A percentile compares a stretch with the other conserved stretches of the same genome.
These are phyloP conservation scores for Cystobasidium sp. DNA, from an alignment of 1,284 basidiomycete genomes.

Conservation along the genomic window DNA sequence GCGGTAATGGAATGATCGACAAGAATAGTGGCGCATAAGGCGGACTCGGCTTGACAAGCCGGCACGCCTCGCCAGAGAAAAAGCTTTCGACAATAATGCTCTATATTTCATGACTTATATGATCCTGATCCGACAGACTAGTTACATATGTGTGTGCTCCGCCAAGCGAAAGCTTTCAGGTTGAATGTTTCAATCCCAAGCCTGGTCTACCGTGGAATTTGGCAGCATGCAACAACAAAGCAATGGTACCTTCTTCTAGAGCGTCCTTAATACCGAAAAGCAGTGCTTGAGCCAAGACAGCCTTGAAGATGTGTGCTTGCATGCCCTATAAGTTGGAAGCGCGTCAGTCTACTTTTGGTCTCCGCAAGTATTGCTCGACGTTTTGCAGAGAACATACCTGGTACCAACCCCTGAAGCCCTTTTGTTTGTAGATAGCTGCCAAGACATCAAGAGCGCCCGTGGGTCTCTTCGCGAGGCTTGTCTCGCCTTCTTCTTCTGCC, in stretches of 20 bases:
- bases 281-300: constrained; percentile 75
- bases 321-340: constrained; percentile 66
- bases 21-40: neutral
- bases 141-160: too few relatives aligned
- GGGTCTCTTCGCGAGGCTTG: constrained; percentile 58
- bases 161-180: neutral
- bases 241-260: constrained; percentile 49
- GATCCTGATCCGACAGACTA: too few relatives aligned
- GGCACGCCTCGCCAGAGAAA: too few relatives aligned
- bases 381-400: constrained; percentile 59
- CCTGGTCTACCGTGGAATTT: constrained; percentile 38
- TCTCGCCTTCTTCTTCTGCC: constrained; percentile 46
- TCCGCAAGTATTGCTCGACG: neutral
- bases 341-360: neutral
- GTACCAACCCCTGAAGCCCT: constrained; percentile 83
- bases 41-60: too few relatives aligned
- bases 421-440: constrained; percentile 69
- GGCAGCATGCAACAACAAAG: constrained; percentile 30
- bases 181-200: constrained; percentile 30
- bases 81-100: neutral
- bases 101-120: neutral
- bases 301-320: constrained; percentile 87
- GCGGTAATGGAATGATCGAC: neutral
- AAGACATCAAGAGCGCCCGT: constrained; percentile 78
- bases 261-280: constrained; percentile 54